phyloP scores from a whole-genome alignment of 306 rosid genomes.

The Quercus engelmannii region DNA sequence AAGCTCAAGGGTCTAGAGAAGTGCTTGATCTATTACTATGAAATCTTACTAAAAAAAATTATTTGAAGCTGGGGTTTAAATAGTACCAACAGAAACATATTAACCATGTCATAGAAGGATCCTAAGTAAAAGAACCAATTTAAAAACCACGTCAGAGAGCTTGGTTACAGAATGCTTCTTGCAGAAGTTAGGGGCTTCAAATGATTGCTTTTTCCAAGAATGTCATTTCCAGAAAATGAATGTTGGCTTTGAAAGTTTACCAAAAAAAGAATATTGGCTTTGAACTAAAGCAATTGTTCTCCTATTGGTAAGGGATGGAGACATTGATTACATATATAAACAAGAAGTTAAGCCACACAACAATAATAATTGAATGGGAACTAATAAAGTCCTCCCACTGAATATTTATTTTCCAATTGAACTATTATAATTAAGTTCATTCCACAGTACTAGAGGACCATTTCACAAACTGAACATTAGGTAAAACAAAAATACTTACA shows the following conservation, averaged over 20 bases:
- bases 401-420: neutral
- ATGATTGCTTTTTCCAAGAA: conserved; percentile 1
- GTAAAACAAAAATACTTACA: conserved; percentile 39
- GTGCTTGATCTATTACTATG: no score
- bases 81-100: no score
- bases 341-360: no score
- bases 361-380: no score
- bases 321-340: neutral
- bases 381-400: neutral
- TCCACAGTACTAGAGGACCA: neutral
- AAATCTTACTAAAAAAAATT: no score
- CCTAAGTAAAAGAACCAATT: no score
- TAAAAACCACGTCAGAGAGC: neutral
- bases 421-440: neutral
- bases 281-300: conserved; percentile 56
- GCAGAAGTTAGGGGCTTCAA: conserved; percentile 29
- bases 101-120: no score
- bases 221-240: conserved; percentile 3
- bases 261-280: neutral
- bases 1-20: no score
- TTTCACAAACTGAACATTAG: conserved; percentile 6
- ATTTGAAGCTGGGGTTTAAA: no score
- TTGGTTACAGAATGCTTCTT: conserved; percentile 3
- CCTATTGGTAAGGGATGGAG: conserved; percentile 41
- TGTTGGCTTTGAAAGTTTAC: neutral